Base-by-base conservation (phyloP, 495 filamentous ascomycete species). In the Neurospora sublineolata region DNA sequence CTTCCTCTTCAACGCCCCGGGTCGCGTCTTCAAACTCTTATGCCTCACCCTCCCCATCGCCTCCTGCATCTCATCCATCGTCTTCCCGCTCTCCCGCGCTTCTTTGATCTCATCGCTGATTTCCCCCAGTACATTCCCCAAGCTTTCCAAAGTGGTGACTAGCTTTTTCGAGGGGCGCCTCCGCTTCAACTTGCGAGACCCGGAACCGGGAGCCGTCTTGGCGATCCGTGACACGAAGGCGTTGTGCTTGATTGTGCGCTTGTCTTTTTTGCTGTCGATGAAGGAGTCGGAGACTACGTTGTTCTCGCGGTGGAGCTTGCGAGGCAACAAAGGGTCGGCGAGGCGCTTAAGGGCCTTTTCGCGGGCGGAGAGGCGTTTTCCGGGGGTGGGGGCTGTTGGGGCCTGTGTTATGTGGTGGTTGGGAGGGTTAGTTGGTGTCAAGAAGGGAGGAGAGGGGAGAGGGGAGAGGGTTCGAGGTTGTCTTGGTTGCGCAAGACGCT, bases 1-100 rank as follows among this genome's bases (percentile, higher is more conserved):
- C 82, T 91, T 94, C 75, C 88, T 85, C 86, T 93, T 97, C 83
- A 92, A 83, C 16, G 93, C 92, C 0, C 94, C 94, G 0, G 91
- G 92, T 68, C 89, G 81, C 69, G 85, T 87, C 77, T 86, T 89
- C 70, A 98, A 75, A 64, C 89, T 92, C 81, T 89, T 90, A 58
- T 90, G 89, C 72, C 87, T 84, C 69, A 92, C 86, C 73, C 87
- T 85, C 9, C 83, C 83, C 69, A 80, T 79, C 23, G 78, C 72
- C 20, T 79, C 76, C 76, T 83, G 77, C 67, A 80, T 74, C 8
- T 70, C 82, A 40, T 78, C 78, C 73, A 77, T 76, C 20, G 76
- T 75, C 0, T 79, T 80, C 1, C 52, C 52, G 1, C 27, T 64
- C 7, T 33, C 27, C 1, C 10, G 12, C 14, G 78, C 77, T 12